Evolutionary conservation across 2,329 filamentous ascomycete genomes (phyloP).

Genomic region (Botrytis galanthina): DNA sequence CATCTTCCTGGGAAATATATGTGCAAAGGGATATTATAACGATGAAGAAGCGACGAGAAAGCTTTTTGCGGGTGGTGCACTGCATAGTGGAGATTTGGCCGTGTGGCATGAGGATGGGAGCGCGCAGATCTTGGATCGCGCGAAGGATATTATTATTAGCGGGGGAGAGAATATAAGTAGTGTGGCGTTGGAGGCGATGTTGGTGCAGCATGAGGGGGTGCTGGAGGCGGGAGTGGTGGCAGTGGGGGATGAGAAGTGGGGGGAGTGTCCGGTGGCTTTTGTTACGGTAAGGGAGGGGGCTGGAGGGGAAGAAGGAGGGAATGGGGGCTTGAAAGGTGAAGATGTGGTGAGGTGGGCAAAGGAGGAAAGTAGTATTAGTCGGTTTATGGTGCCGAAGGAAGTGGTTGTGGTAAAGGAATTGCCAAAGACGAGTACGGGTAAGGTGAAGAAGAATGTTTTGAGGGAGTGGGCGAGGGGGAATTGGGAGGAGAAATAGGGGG

Average conservation of each 20-base stretch:
- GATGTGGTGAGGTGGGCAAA: slow-evolving; percentile 84
- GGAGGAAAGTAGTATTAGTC: slow-evolving; percentile 74
- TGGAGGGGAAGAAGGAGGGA: slow-evolving; percentile 41
- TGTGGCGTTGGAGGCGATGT: slow-evolving; percentile 85
- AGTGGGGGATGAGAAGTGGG: slow-evolving; percentile 86
- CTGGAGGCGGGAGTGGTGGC: slow-evolving; percentile 91
- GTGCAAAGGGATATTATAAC: slow-evolving; percentile 87
- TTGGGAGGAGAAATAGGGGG: slow-evolving; percentile 29
- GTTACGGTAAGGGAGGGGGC: slow-evolving; percentile 75
- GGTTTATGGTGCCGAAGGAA: slow-evolving; percentile 79
- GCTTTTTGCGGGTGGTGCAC: slow-evolving; percentile 80
- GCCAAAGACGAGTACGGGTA: slow-evolving; percentile 96
- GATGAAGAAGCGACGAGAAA: slow-evolving; percentile 81
- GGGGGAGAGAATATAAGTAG: slow-evolving; percentile 97
- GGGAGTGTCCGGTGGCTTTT: slow-evolving; percentile 92
- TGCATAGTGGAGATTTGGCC: slow-evolving; percentile 89
- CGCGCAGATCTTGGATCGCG: slow-evolving; percentile 86
- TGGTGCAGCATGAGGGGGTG: slow-evolving; percentile 82
- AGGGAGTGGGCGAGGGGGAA: slow-evolving; percentile 51
- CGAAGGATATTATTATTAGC: slow-evolving; percentile 98
- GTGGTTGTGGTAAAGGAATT: slow-evolving; percentile 80
- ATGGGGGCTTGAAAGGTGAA: slow-evolving; percentile 51
- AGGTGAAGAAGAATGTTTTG: slow-evolving; percentile 92
- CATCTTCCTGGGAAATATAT: slow-evolving; percentile 88
- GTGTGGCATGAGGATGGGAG: slow-evolving; percentile 91